Conservation (phyloP, 1,139 yeast genomes). For the Yamadazyma diospyri region DNA sequence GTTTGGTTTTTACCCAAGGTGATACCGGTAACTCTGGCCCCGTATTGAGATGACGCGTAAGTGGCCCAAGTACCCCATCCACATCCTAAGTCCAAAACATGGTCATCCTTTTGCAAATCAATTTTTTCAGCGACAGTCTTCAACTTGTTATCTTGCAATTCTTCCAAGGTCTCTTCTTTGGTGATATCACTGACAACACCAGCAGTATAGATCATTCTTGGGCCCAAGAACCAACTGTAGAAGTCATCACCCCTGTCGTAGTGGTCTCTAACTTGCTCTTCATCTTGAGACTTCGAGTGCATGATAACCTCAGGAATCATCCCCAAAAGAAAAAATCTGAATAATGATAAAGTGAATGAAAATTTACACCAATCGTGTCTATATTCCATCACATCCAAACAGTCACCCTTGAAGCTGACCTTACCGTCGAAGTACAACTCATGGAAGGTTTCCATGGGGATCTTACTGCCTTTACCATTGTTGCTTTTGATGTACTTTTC, state of each 20-base stretch:
- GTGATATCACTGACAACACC: conserved; percentile 76
- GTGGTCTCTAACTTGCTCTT: conserved; percentile 94
- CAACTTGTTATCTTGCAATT: conserved; percentile 87
- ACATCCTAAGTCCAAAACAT: conserved; percentile 82
- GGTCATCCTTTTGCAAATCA: conserved; percentile 68
- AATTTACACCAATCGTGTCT: conserved; percentile 91
- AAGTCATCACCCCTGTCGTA: conserved; percentile 97
- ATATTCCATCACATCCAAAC: conserved; percentile 76
- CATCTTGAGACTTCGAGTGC: conserved; percentile 92
- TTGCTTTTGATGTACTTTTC: conserved; percentile 56
- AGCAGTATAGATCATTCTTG: conserved; percentile 90
- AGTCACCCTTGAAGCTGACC: conserved; percentile 86
- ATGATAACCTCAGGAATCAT: conserved; percentile 91
- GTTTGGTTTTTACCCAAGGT: conserved; percentile 91
- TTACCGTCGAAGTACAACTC: conserved; percentile 81
- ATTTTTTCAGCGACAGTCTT: conserved; percentile 86
- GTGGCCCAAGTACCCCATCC: conserved; percentile 97
- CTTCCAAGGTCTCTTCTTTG: conserved; percentile 74
- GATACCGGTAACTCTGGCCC: conserved; percentile 85
- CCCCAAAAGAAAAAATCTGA: conserved; percentile 78
- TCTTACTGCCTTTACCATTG: conserved; percentile 64
- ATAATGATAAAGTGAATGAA: conserved; percentile 72
- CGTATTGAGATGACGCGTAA: conserved; percentile 76
- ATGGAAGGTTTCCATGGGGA: conserved; percentile 92
- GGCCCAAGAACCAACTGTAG: conserved; percentile 91